A percentile compares a stretch with the other conserved stretches of the same genome.
Conservation (phyloP, 805 yeast species). For the Saturnispora galanensis region DNA sequence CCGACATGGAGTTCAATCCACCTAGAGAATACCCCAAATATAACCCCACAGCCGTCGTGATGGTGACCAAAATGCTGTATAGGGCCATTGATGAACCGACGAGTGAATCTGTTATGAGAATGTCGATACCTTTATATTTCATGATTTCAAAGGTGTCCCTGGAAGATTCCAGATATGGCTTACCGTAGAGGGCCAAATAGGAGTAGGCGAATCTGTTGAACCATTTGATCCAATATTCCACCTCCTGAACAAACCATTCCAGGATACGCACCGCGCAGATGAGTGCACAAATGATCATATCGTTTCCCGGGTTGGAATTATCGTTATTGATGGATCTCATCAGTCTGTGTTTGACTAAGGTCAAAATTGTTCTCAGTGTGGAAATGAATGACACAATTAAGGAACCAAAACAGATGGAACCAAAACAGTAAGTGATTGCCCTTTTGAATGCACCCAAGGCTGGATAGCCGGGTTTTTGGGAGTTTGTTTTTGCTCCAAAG, state of each 20-base stretch:
- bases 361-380: conserved; percentile 46
- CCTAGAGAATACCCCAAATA: background rate
- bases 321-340: conserved; percentile 27
- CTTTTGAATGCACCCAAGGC: conserved; percentile 70
- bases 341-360: conserved; percentile 37
- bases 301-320: conserved; percentile 37
- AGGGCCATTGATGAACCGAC: conserved; percentile 72
- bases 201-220: conserved; percentile 89
- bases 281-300: conserved; percentile 42
- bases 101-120: conserved; percentile 74
- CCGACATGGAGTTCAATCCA: conserved; percentile 14
- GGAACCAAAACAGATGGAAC: conserved; percentile 78
- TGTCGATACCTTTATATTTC: conserved; percentile 73
- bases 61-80: conserved; percentile 60
- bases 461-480: conserved; percentile 60
- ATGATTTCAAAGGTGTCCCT: conserved; percentile 74
- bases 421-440: conserved; percentile 78
- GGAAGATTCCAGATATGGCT: conserved; percentile 63
- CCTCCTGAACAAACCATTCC: conserved; percentile 48
- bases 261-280: conserved; percentile 39
- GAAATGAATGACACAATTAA: conserved; percentile 69
- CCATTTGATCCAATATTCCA: conserved; percentile 46
- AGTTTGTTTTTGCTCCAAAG: conserved; percentile 26
- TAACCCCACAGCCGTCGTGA: conserved; percentile 24
- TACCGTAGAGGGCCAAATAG: conserved; percentile 80